phyloP scores from a whole-genome alignment of 75 land plant genomes.

The Picea glauca region DNA sequence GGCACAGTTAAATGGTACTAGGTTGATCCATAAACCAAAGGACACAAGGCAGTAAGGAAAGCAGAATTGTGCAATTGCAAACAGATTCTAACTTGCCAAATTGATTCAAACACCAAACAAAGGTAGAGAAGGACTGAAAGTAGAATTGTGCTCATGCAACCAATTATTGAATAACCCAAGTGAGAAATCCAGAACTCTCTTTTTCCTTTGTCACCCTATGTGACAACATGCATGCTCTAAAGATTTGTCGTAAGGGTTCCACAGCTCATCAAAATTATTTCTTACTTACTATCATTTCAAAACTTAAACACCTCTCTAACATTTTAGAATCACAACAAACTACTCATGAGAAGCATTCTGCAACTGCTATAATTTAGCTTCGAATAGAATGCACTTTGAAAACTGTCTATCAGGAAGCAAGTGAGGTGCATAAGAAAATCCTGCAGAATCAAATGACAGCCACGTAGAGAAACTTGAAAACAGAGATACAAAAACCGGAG shows the following conservation, averaged over 20 bases:
- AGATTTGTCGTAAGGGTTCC: not conserved
- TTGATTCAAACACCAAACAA: not conserved
- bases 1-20: not conserved
- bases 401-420: too few relatives aligned
- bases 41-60: not conserved
- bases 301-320: not conserved
- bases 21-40: not conserved
- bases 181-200: not conserved
- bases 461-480: too few relatives aligned
- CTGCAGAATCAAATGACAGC: not conserved
- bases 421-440: not conserved
- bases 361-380: not conserved
- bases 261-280: not conserved
- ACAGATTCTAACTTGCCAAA: not conserved
- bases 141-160: not conserved
- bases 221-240: not conserved
- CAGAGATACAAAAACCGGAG: not conserved
- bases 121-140: not conserved
- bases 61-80: not conserved
- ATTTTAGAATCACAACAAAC: not conserved
- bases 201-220: not conserved
- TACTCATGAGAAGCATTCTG: not conserved
- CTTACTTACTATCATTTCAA: not conserved
- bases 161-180: not conserved
- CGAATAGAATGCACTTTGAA: too few relatives aligned